Evolutionary conservation across 2,329 filamentous ascomycete genomes (phyloP), one percentile per base, ranked within the genome.

Genomic region (Verticillium nubilum): DNA sequence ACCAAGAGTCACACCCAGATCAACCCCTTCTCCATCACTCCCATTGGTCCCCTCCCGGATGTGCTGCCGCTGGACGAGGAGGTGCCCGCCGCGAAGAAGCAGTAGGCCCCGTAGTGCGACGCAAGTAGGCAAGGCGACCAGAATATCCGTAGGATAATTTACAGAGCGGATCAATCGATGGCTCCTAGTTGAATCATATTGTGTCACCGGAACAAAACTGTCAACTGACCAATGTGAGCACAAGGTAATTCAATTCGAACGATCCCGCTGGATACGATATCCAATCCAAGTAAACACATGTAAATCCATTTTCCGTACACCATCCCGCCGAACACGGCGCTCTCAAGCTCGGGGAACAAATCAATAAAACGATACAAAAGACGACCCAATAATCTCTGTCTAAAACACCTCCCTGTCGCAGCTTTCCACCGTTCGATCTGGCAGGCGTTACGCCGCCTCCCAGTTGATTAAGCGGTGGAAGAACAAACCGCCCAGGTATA

Each of bases 21-120:
- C 70, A 89, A 89, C 73, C 86, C 86, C 17, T 73, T 78, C 56
- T 78, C 80, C 42, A 96, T 99, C 70, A 94, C 92, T 26, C 93
- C 94, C 1, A 70, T 96, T 17, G 94, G 94, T 0, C 94, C 95
- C 5, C 67, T 92, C 69, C 93, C 93, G 42, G 83, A 96, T 76
- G 89, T 99, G 63, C 68, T 97, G 74, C 84, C 83, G 4, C 76
- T 90, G 67, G 89, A 89, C 50, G 85, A 95, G 67, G 93, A 97
- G 77, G 91, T 97, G 5, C 65, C 78, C 7, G 87, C 85, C 50
- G 87, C 71, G 19, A 50, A 50, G 42, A 19, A 19, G n/a, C 19
- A 50, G 7, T 50, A 19, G 19, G 19, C 13, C 33, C n/a, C 4
- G n/a, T 3, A 13, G 13, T 17, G 33, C 13, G 15, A 37, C 15